Conservation (phyloP, 139 green algal genomes). For the Parachlorella kessleri region DNA sequence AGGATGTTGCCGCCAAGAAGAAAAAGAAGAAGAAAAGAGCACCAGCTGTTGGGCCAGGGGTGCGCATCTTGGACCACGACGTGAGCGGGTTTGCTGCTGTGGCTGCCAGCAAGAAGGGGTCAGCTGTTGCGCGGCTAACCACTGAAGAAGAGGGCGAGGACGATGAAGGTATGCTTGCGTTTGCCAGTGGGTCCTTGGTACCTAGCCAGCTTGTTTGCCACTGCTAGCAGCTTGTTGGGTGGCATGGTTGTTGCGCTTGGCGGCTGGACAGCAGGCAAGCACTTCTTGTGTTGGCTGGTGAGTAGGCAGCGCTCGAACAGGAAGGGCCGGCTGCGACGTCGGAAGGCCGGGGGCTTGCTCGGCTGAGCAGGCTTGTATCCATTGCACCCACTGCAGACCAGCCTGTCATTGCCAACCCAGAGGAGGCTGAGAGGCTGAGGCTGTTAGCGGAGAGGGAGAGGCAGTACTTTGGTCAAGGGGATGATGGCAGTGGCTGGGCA, state of each 20-base stretch:
- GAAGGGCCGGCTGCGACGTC: too few species aligned
- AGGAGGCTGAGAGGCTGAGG: conserved; percentile 56
- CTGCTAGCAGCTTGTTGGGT: too few species aligned
- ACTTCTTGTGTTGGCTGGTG: too few species aligned
- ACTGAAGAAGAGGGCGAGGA: conserved; percentile 45
- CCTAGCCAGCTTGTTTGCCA: too few species aligned
- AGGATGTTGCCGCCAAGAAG: conserved; percentile 38
- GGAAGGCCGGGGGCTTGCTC: too few species aligned
- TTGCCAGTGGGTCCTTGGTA: too few species aligned
- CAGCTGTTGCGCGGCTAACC: not conserved
- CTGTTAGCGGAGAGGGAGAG: conserved; percentile 51
- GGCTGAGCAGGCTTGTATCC: too few species aligned
- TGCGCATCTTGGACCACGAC: conserved; percentile 73
- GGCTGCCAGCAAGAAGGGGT: not conserved
- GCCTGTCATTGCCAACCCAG: conserved; percentile 70
- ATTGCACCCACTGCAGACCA: too few species aligned
- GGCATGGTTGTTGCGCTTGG: too few species aligned
- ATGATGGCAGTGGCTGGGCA: conserved; percentile 27
- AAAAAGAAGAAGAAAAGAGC: conserved; percentile 56
- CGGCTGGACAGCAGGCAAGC: too few species aligned
- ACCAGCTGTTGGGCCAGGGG: not conserved
- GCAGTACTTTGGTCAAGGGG: not conserved
- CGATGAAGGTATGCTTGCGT: conserved; percentile 31
- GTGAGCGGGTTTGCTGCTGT: conserved; percentile 43
- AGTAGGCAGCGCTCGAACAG: too few species aligned